Evolutionary conservation across 495 filamentous ascomycete species (phyloP).

Genomic region (Barbatosphaeria neglecta): DNA sequence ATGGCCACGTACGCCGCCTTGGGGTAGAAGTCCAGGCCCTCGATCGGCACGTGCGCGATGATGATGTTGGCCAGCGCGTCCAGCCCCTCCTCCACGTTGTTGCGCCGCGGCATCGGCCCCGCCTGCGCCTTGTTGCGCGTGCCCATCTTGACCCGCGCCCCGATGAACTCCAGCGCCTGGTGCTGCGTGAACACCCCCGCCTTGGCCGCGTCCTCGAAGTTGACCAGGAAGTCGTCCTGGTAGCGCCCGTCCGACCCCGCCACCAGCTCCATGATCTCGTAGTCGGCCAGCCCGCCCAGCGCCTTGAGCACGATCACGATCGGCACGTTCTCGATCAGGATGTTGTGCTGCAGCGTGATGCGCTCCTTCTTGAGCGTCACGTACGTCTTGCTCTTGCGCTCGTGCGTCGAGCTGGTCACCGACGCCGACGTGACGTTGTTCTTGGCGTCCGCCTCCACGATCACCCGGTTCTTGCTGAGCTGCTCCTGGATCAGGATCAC

Average conservation of each 20-base stretch:
- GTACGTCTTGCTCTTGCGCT: slow-evolving; percentile 94
- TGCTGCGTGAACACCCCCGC: slow-evolving; percentile 80
- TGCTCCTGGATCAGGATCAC: slow-evolving; percentile 98
- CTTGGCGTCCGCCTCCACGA: slow-evolving; percentile 83
- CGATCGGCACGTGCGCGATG: slow-evolving; percentile 85
- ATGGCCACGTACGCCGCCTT: slow-evolving; percentile 93
- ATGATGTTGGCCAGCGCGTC: slow-evolving; percentile 86
- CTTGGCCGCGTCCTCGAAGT: slow-evolving; percentile 83
- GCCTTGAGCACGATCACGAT: slow-evolving; percentile 88
- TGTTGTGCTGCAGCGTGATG: slow-evolving; percentile 83
- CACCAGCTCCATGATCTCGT: slow-evolving; percentile 82
- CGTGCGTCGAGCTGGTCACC: slow-evolving; percentile 95
- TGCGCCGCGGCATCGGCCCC: slow-evolving; percentile 38
- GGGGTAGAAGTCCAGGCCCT: slow-evolving; percentile 80
- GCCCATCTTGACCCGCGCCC: slow-evolving; percentile 72
- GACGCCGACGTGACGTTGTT: slow-evolving; percentile 90
- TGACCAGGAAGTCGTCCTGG: slow-evolving; percentile 86
- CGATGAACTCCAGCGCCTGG: slow-evolving; percentile 87
- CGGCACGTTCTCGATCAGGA: slow-evolving; percentile 81
- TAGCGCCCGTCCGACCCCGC: slow-evolving; percentile 74
- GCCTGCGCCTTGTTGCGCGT: slow-evolving; percentile 39
- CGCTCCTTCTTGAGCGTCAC: slow-evolving; percentile 85
- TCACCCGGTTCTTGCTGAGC: slow-evolving; percentile 95
- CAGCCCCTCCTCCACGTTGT: slow-evolving; percentile 74
- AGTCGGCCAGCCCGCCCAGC: slow-evolving; percentile 85